Base-by-base conservation (phyloP, 179 eudicot genomes). In the Camellia oleifera region DNA sequence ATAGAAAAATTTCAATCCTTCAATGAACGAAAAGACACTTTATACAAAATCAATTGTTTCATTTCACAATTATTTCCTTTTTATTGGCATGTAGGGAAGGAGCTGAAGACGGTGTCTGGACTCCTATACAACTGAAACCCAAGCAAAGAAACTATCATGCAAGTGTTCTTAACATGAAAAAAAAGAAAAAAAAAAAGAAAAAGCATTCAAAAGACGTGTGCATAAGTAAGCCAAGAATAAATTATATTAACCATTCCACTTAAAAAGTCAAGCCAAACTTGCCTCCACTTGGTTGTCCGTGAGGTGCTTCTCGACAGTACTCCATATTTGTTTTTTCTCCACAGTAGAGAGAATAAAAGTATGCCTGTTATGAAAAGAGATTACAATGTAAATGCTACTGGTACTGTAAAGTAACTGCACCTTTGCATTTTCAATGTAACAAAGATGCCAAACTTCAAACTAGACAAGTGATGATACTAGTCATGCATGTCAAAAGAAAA, bases 271-370 rank as follows among this genome's bases (percentile, higher is more conserved):
- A 79, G 68, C 18, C 66, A 73, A 87, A 87, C 90, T 88, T 83
- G 86, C 99, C 99, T 97, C 98, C 71, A 97, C 93, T 90, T 97
- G 98, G 83, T 84, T 86, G 86, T 97, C 99, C 46, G 87, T 80
- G 60, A 97, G 92, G 80, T 95, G 89, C 75, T 86, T 87, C 88
- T 93, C 99, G 58, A 97, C 97, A 56, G 89, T 88, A 77, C 78
- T 84, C 99, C 99, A 97, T 63, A 97, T 97, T 81, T 89, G 89
- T 81, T 85, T 86, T 77, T 90, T 94, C 83, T 93, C 95, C 80
- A 77, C 85, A 44, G 48, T 71, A 17, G 97, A 84, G 69, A 97
- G 97, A 78, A 89, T 80, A 82, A 93, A 97, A 61, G 88, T 91
- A 80, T 97, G 99, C 91, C 99, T 97, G 88, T 79, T 78, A 80